These are phyloP conservation scores for Phytophthora sojae DNA, from an alignment of 352 stramenopile species.

Conservation along the genomic window DNA sequence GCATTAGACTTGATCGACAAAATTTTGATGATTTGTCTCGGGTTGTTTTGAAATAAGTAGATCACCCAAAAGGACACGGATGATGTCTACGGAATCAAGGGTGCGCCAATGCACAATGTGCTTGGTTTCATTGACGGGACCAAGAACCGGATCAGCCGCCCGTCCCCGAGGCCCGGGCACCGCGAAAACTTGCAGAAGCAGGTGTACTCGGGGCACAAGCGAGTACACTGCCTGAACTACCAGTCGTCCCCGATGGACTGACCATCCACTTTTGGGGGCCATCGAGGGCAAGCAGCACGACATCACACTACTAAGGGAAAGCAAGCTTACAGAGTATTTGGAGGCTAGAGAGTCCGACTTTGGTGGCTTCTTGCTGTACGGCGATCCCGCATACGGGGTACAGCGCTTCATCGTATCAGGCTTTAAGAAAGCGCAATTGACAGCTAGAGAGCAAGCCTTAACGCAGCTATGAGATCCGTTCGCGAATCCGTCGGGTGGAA, in stretches of 20 bases:
- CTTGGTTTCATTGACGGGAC: constrained; percentile 1
- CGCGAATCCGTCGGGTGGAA: neutral
- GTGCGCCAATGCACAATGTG: neutral
- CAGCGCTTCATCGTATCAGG: neutral
- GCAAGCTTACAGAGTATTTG: neutral
- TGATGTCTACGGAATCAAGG: no score
- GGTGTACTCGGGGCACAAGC: neutral
- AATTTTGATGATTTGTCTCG: no score
- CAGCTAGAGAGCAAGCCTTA: neutral
- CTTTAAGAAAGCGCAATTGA: neutral
- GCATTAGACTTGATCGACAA: no score
- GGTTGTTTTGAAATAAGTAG: no score
- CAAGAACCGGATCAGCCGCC: neutral
- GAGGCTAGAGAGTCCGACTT: neutral
- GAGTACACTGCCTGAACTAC: neutral
- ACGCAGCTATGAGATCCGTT: neutral
- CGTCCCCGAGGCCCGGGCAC: neutral
- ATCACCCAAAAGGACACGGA: no score
- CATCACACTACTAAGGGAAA: neutral
- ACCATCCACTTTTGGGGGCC: neutral
- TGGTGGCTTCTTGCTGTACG: neutral
- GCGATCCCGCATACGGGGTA: neutral
- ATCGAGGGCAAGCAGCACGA: neutral
- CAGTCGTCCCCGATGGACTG: neutral
- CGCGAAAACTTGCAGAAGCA: neutral